Evolutionary conservation across 83 land plant genomes (phyloP), one percentile per base, ranked within the genome.

Genomic region (Diphasiastrum complanatum): DNA sequence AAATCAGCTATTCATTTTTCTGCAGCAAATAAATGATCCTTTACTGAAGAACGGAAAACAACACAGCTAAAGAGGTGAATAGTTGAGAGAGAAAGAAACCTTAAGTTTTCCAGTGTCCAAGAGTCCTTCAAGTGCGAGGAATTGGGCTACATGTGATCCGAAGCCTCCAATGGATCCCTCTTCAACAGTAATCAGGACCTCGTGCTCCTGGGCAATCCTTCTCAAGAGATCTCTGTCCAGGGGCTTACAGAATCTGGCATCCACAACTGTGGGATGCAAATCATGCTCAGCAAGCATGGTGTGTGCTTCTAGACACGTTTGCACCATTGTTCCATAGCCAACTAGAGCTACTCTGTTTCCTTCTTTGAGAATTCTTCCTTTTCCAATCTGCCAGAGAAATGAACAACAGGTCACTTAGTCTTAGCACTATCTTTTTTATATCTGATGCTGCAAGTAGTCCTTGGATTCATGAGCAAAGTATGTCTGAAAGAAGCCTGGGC

Each of bases 301-400:
- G 28, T 36, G 61, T 3, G 67, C 67, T n/a, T 61, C 67, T 28
- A 64, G 61, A 37, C 67, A 64, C 25, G 50, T 64, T 51, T 64
- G 67, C 19, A 64, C 67, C 67, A 64, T 64, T n/a, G 67, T 64
- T 29, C 67, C 67, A 24, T 64, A 64, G 3, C 67, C 67, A 37
- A 64, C 25, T 0, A 64, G 67, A 1, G 65, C 65, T 25, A 64
- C 64, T 1, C 51, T 24, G 24, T 47, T 64, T 22, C 67, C 67
- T 53, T 64, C 67, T 18, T 31, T 6, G 29, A 64, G 14, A 34
- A 64, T 64, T 20, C 67, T 33, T 33, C 67, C 67, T 28, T 52
- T 64, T 5, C 67, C 67, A 53, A 63, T 0, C 66, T 63, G 66
- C 56, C 30, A 31, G 10, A 32, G 41, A 31, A 20, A 63, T 12